Conservation (phyloP, 2,329 filamentous ascomycete genomes). For the Pyrenochaeta sp. region DNA sequence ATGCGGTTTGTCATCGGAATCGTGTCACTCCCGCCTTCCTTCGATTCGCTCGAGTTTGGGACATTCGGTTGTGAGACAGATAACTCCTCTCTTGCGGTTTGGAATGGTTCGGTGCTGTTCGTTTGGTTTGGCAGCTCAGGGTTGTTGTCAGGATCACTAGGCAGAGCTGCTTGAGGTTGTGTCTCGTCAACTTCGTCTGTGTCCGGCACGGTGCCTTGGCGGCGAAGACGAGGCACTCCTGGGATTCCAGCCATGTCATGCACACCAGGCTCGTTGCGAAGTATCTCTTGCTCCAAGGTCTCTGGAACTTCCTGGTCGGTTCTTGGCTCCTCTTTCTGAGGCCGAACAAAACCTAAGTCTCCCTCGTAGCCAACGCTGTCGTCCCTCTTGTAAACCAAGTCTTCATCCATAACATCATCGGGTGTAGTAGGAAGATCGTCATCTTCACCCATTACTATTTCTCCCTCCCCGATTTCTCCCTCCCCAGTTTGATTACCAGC, state of each 20-base stretch:
- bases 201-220: constrained; percentile 42
- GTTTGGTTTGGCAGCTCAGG: constrained; percentile 11
- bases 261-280: no score
- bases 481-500: constrained; percentile 9
- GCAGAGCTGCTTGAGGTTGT: constrained; percentile 25
- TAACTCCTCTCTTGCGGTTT: constrained; percentile 51
- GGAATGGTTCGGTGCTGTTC: constrained; percentile 30
- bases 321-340: constrained; percentile 11
- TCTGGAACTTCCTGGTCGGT: constrained; percentile 33
- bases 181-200: constrained; percentile 45
- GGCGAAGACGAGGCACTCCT: constrained; percentile 22
- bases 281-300: constrained; percentile 22
- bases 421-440: constrained; percentile 31
- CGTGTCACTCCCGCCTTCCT: constrained; percentile 22
- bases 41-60: constrained; percentile 15
- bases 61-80: constrained; percentile 30
- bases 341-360: constrained; percentile 15
- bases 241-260: no score
- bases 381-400: constrained; percentile 1
- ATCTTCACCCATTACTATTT: constrained; percentile 27
- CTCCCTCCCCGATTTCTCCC: constrained; percentile 18
- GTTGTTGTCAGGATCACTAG: background rate
- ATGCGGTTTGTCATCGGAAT: constrained; percentile 16
- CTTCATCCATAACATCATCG: constrained; percentile 17
- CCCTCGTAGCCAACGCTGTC: constrained; percentile 9